Evolutionary conservation across 2,329 filamentous ascomycete genomes (phyloP).

Genomic region (Eurotiales sp.): DNA sequence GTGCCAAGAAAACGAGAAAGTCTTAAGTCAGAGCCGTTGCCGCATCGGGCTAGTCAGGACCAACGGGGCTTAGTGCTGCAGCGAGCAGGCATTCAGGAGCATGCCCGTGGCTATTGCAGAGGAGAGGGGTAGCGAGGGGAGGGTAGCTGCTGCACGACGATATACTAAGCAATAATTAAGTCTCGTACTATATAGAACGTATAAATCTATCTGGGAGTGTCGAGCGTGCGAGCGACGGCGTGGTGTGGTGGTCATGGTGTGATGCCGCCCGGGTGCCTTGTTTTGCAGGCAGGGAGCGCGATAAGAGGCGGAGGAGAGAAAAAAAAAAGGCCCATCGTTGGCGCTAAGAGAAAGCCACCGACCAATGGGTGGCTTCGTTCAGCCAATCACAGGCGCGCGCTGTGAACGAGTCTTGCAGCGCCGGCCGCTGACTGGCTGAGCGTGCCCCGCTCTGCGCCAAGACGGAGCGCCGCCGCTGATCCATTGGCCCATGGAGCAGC

Average conservation of each 20-base stretch:
- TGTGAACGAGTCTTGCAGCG: no score
- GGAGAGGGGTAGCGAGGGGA: no score
- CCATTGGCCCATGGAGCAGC: neutral
- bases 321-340: no score
- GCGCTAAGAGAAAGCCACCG: neutral
- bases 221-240: neutral
- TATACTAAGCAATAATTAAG: no score
- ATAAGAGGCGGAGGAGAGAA: neutral
- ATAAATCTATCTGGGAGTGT: no score
- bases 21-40: neutral
- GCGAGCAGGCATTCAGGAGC: no score
- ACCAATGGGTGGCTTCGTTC: neutral
- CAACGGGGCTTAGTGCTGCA: neutral
- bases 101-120: no score
- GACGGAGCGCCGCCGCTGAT: neutral
- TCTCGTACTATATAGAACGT: no score
- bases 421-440: no score
- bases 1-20: neutral
- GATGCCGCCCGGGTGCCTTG: neutral
- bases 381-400: neutral
- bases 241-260: no score
- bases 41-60: neutral
- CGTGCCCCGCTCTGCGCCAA: no score
- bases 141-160: no score
- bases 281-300: neutral